A percentile compares a stretch with the other conserved stretches of the same genome.
phyloP scores from a whole-genome alignment of 164 flowering plant species.

The Piper betle region DNA sequence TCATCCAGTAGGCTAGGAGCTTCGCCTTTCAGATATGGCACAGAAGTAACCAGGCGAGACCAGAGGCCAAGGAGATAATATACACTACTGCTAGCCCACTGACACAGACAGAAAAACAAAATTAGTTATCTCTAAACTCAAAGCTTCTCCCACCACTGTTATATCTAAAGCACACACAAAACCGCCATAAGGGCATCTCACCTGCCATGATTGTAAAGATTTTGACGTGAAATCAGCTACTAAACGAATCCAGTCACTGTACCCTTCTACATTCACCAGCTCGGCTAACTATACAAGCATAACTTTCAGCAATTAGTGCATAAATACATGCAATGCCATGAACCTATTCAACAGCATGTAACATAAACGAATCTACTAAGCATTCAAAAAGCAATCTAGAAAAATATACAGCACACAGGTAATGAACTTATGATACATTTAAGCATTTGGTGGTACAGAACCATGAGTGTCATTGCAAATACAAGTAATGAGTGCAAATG shows the following conservation, averaged over 20 bases:
- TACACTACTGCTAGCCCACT: slow-evolving; percentile 99
- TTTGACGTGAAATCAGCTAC: slow-evolving; percentile 89
- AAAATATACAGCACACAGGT: no score
- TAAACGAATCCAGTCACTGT: slow-evolving; percentile 90
- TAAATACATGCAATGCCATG: no score
- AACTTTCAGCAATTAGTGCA: neutral
- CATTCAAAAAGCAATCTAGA: no score
- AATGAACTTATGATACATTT: no score
- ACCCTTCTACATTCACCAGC: slow-evolving; percentile 91
- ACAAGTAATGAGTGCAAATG: no score
- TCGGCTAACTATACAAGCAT: slow-evolving; percentile 58
- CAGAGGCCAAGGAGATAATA: slow-evolving; percentile 92
- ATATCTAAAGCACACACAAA: neutral
- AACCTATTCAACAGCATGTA: no score
- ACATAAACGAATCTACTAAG: no score
- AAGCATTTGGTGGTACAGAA: no score
- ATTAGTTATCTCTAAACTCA: slow-evolving; percentile 3
- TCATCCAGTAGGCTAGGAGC: slow-evolving; percentile 88
- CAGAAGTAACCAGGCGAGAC: slow-evolving; percentile 93
- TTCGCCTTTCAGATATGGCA: slow-evolving; percentile 91
- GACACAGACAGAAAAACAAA: slow-evolving; percentile 9
- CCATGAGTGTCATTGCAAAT: no score
- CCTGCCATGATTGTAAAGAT: slow-evolving; percentile 99
- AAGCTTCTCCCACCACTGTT: neutral
- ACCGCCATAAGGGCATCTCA: slow-evolving; percentile 6